Conservation (phyloP, 83 land plant species). For the Picea engelmannii region DNA sequence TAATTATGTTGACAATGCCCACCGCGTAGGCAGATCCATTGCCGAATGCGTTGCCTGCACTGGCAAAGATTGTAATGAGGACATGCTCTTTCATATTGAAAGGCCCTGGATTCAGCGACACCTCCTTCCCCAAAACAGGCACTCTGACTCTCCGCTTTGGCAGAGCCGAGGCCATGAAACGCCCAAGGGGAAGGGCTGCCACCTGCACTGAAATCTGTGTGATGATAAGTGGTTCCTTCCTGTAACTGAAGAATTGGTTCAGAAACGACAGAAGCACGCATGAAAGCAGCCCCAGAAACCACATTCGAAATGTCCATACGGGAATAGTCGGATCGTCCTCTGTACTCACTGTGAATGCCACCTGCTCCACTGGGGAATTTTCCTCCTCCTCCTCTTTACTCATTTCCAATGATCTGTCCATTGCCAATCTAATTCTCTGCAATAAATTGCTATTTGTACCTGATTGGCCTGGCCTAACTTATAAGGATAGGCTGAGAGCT, state of each 20-base stretch:
- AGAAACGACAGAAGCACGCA: constrained; percentile 63
- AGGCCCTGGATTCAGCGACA: constrained; percentile 73
- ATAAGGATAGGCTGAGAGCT: too few relatives aligned
- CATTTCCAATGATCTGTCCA: too few relatives aligned
- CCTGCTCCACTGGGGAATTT: constrained; percentile 71
- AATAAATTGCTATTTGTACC: too few relatives aligned
- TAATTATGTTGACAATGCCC: constrained; percentile 52
- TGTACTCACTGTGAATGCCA: constrained; percentile 59
- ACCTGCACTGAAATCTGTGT: constrained; percentile 60
- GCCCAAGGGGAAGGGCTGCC: constrained; percentile 61
- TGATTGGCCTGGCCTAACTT: too few relatives aligned
- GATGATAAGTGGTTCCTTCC: constrained; percentile 60
- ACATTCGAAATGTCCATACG: constrained; percentile 74
- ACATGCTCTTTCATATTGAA: constrained; percentile 82
- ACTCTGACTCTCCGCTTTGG: constrained; percentile 39
- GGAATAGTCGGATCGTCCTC: constrained; percentile 67
- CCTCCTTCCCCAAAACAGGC: constrained; percentile 31
- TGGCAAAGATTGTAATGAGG: constrained; percentile 73
- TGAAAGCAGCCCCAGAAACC: constrained; percentile 60
- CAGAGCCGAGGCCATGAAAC: constrained; percentile 57
- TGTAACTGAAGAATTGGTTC: constrained; percentile 78
- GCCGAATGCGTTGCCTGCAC: constrained; percentile 33
- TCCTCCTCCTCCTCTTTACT: constrained; percentile 13
- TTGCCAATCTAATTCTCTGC: too few relatives aligned
- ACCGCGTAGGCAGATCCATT: constrained; percentile 65